A percentile compares a stretch with the other conserved stretches of the same genome.
Conservation (phyloP, 495 filamentous ascomycete genomes). For the Hypoxylon perforatum region DNA sequence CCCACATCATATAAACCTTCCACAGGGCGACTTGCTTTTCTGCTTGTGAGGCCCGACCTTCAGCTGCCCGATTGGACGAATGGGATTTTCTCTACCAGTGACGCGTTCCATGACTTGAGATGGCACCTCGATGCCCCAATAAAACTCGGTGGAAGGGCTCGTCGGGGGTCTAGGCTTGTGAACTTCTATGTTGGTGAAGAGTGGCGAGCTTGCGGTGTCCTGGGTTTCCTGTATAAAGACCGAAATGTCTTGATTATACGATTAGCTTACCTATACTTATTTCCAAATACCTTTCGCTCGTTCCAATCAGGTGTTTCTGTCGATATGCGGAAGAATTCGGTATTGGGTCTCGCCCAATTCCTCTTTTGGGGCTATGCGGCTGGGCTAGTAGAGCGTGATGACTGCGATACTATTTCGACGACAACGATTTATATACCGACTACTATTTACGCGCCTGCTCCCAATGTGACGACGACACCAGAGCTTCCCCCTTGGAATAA, state of each 20-base stretch:
- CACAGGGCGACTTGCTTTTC: constrained; percentile 17
- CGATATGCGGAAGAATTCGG: constrained; percentile 27
- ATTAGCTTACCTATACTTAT: constrained; percentile 23
- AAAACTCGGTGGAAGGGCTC: constrained; percentile 28
- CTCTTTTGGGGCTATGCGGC: constrained; percentile 29
- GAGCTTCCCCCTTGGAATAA: constrained; percentile 18
- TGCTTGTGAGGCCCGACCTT: constrained; percentile 18
- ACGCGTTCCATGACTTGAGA: constrained; percentile 37
- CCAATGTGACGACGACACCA: constrained; percentile 27
- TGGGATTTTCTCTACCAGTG: constrained; percentile 17
- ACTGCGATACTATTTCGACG: constrained; percentile 30
- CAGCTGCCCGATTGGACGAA: constrained; percentile 21
- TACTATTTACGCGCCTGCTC: constrained; percentile 36
- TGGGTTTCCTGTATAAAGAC: constrained; percentile 28
- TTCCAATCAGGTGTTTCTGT: constrained; percentile 13
- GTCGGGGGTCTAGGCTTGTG: constrained; percentile 14
- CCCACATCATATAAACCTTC: constrained; percentile 23
- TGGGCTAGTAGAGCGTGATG: constrained; percentile 19
- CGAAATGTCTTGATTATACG: constrained; percentile 6
- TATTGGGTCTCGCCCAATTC: constrained; percentile 31
- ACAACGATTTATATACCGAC: constrained; percentile 41
- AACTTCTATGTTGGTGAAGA: constrained; percentile 12
- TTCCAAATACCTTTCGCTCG: constrained; percentile 7
- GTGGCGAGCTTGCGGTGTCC: constrained; percentile 15
- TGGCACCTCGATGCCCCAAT: constrained; percentile 24